Evolutionary conservation across 169 alveolate genomes (phyloP), one percentile per base, ranked within the genome.

Genomic region (Plasmodium gallinaceum): DNA sequence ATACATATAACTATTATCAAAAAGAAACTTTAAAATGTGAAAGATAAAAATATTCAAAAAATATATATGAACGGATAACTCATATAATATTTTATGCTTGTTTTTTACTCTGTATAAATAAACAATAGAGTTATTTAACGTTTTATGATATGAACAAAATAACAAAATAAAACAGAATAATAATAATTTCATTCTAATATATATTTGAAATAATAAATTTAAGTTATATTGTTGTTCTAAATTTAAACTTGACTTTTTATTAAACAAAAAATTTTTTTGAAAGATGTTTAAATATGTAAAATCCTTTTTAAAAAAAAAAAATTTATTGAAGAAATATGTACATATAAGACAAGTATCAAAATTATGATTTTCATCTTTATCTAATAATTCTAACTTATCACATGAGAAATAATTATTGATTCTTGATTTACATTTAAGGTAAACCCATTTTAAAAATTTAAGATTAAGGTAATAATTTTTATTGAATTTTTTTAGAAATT

Each of bases 341-440:
- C 90, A 68, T 46, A 80, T 20, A 9, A 58, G 52, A 42, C 88
- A 75, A 7, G 88, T 20, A 24, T 52, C 42, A 75, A 75, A 75
- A 62, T 26, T 12, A 26, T 68, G 75, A 8, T 0, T 20, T 32
- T 64, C 18, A 5, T 64, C 39, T 32, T 7, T 26, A 7, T 9
- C 18, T 45, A 32, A 32, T 32, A 39, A 26, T 37, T 12, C 16
- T n/a, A 26, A n/a, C 7, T 32, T 32, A 32, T 32, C 39, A 32
- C 1, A 32, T 32, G 39, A 32, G 39, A 32, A 32, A 32, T 32
- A 61, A 22, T 37, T 32, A 45, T 58, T 45, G 10, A 45, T 60
- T 39, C 32, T 64, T 9, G 42, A 58, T 60, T 74, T 37, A 5
- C 37, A 16, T 20, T 22, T 32, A 32, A 32, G 1, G 39, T 32